phyloP scores from a whole-genome alignment of 129 eudicot species.

The Saposhnikovia divaricata region DNA sequence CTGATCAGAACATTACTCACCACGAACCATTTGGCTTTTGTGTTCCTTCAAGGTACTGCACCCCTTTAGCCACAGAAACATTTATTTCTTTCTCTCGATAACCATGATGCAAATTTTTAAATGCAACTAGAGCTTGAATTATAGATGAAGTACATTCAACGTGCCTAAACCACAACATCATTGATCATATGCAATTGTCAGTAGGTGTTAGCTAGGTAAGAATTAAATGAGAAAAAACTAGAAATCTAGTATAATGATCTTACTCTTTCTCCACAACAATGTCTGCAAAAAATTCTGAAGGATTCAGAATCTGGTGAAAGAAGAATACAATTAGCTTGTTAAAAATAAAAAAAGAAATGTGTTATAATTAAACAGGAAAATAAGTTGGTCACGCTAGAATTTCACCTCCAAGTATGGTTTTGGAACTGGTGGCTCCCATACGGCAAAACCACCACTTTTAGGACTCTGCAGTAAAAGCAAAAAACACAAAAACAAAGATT shows the following conservation, averaged over 20 bases:
- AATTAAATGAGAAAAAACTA: not conserved
- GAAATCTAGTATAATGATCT: not conserved
- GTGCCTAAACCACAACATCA: slow-evolving; percentile 29
- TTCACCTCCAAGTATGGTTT: slow-evolving; percentile 52
- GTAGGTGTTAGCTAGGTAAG: not conserved
- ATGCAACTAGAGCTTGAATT: slow-evolving; percentile 45
- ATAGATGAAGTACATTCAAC: slow-evolving; percentile 48
- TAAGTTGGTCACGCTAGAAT: not conserved
- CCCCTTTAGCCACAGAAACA: slow-evolving; percentile 32
- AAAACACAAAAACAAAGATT: no score
- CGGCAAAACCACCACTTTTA: slow-evolving; percentile 50
- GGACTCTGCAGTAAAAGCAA: slow-evolving; percentile 29
- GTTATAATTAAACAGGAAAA: no score
- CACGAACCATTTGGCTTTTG: slow-evolving; percentile 9
- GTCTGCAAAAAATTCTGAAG: slow-evolving; percentile 57
- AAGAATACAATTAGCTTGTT: not conserved
- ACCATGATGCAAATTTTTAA: slow-evolving; percentile 42
- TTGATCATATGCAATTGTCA: not conserved
- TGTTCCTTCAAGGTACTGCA: slow-evolving; percentile 26
- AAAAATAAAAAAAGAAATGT: no score
- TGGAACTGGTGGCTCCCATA: slow-evolving; percentile 62
- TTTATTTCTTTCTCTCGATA: slow-evolving; percentile 48
- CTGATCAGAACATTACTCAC: slow-evolving; percentile 16
- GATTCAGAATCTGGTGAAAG: slow-evolving; percentile 40
- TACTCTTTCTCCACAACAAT: slow-evolving; percentile 53